phyloP scores from a whole-genome alignment of 2,329 filamentous ascomycete genomes.

The Alternaria arbusti region DNA sequence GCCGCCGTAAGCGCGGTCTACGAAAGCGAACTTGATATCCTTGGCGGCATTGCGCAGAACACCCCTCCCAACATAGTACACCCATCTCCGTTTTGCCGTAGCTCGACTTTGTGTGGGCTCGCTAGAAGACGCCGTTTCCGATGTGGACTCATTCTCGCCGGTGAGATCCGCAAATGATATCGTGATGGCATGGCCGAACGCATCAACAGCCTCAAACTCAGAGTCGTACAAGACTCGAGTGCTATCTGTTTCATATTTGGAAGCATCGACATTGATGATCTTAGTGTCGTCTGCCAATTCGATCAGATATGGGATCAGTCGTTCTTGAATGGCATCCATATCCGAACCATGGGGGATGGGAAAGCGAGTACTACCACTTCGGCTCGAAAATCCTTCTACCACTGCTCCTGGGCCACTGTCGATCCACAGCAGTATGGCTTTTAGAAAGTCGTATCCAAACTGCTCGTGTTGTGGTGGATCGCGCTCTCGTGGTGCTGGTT shows the following conservation, averaged over 20 bases:
- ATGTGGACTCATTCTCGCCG: constrained; percentile 41
- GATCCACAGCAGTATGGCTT: constrained; percentile 68
- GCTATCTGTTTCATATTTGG: constrained; percentile 64
- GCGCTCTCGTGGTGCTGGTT: constrained; percentile 51
- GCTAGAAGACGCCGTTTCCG: constrained; percentile 21
- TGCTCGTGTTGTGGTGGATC: constrained; percentile 51
- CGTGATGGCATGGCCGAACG: constrained; percentile 62
- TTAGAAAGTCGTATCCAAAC: constrained; percentile 70
- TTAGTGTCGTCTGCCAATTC: constrained; percentile 58
- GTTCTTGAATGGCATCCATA: constrained; percentile 61
- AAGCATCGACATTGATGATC: constrained; percentile 63
- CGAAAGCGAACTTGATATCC: constrained; percentile 62
- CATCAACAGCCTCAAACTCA: constrained; percentile 62
- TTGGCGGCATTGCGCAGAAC: constrained; percentile 64
- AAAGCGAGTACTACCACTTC: constrained; percentile 53
- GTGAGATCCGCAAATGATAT: constrained; percentile 61
- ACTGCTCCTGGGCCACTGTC: constrained; percentile 64
- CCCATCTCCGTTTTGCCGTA: constrained; percentile 62
- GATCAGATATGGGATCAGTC: constrained; percentile 66
- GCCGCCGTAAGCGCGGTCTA: constrained; percentile 68
- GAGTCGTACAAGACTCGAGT: constrained; percentile 59
- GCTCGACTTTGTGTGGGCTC: constrained; percentile 52
- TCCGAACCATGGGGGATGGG: constrained; percentile 60
- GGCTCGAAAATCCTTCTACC: constrained; percentile 63
- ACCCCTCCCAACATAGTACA: constrained; percentile 63